Conservation (phyloP, 108 stramenopile genomes). For the Pelagomonas calceolata region DNA sequence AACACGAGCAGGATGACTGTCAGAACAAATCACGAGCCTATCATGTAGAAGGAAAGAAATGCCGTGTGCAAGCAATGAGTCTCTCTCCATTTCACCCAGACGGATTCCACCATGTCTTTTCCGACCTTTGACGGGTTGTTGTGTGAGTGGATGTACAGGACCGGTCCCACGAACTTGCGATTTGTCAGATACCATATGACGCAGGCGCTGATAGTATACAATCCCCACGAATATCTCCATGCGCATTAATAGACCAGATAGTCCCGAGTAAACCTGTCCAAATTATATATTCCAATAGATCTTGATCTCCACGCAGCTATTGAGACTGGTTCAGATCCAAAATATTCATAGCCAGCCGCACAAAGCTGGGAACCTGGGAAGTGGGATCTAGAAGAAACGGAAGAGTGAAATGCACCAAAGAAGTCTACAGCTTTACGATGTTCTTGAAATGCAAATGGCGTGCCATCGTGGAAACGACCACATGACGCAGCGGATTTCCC, state of each 20-base stretch:
- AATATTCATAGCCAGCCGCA: constrained; percentile 91
- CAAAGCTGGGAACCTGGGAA: constrained; percentile 54
- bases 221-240: constrained; percentile 97
- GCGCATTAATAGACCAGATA: constrained; percentile 89
- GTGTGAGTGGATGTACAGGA: constrained; percentile 82
- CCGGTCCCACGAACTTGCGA: constrained; percentile 95
- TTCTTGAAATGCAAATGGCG: constrained; percentile 75
- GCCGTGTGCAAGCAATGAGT: constrained; percentile 89
- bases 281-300: too few relatives aligned
- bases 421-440: too few relatives aligned
- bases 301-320: too few relatives aligned
- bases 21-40: constrained; percentile 86
- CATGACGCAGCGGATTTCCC: constrained; percentile 92
- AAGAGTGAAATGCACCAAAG: too few relatives aligned
- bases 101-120: constrained; percentile 97
- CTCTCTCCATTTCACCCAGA: constrained; percentile 98
- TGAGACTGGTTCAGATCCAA: constrained; percentile 76
- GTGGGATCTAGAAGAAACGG: too few relatives aligned
- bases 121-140: constrained; percentile 96
- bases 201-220: constrained; percentile 94
- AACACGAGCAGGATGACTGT: constrained; percentile 78
- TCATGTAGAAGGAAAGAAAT: constrained; percentile 87
- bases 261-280: constrained; percentile 84
- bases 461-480: constrained; percentile 85
- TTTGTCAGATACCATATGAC: constrained; percentile 99